Conservation (phyloP, 2,329 filamentous ascomycete species). For the Metarhizium rileyi region DNA sequence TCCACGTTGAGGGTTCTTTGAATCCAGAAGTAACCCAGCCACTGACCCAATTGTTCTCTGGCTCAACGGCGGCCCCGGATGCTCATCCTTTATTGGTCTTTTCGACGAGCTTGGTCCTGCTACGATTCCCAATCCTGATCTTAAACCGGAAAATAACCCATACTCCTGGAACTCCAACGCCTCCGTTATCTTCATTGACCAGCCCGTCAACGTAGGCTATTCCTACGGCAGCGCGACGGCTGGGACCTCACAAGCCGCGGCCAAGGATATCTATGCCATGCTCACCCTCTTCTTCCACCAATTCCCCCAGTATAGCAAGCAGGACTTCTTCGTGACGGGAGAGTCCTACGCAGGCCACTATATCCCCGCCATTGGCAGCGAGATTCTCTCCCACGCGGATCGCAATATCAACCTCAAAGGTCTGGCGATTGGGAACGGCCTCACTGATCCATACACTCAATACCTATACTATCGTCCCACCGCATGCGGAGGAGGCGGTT, state of each 20-base stretch:
- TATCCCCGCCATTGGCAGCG: conserved; percentile 81
- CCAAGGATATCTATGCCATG: conserved; percentile 95
- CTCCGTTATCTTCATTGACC: conserved; percentile 63
- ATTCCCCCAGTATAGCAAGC: conserved; percentile 86
- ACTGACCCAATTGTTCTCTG: conserved; percentile 44
- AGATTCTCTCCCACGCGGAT: conserved; percentile 88
- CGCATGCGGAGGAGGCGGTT: conserved; percentile 93
- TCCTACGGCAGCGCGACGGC: conserved; percentile 59
- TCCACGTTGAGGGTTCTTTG: conserved; percentile 54
- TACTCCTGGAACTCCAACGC: conserved; percentile 54
- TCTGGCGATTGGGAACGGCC: conserved; percentile 86
- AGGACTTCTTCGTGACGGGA: conserved; percentile 95
- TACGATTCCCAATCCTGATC: conserved; percentile 41
- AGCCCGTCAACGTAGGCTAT: conserved; percentile 35
- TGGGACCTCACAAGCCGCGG: conserved; percentile 84
- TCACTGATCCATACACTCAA: conserved; percentile 86
- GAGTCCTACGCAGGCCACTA: conserved; percentile 95
- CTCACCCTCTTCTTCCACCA: conserved; percentile 97
- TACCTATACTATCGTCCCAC: conserved; percentile 93
- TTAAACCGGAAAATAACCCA: conserved; percentile 36
- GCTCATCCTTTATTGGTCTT: conserved; percentile 29
- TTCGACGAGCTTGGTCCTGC: conserved; percentile 70
- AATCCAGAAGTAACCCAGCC: conserved; percentile 28
- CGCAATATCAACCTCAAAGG: conserved; percentile 97
- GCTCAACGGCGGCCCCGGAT: conserved; percentile 29